Conservation (phyloP, 1,284 basidiomycete genomes). For the Ganoderma sinense region DNA sequence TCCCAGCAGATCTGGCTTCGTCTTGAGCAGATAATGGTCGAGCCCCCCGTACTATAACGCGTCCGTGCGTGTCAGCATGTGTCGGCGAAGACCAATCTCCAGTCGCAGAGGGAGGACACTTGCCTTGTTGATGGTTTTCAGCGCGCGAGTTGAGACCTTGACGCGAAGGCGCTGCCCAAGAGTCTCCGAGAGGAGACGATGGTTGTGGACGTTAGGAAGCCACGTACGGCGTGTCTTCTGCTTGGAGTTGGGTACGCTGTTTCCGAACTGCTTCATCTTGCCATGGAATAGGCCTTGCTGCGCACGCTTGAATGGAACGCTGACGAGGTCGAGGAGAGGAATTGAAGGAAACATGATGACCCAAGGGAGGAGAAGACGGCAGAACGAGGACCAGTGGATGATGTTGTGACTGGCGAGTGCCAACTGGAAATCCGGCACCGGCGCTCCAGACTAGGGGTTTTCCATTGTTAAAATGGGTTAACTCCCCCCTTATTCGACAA, state of each 20-base stretch:
- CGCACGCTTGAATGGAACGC: constrained; percentile 78
- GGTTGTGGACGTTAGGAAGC: constrained; percentile 87
- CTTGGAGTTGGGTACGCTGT: constrained; percentile 92
- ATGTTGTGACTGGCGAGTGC: neutral
- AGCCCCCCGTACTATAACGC: constrained; percentile 71
- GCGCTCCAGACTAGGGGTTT: neutral
- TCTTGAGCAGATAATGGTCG: constrained; percentile 79
- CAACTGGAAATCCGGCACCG: neutral
- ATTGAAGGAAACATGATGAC: constrained; percentile 46
- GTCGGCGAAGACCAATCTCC: neutral
- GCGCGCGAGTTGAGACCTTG: constrained; percentile 76
- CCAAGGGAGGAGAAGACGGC: constrained; percentile 9
- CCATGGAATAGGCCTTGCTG: constrained; percentile 84
- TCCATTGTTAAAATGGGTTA: no score
- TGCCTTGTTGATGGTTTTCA: constrained; percentile 85
- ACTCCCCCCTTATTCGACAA: no score
- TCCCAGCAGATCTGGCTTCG: constrained; percentile 70
- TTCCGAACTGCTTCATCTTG: constrained; percentile 81
- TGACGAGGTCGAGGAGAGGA: constrained; percentile 46
- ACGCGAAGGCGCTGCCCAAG: constrained; percentile 65
- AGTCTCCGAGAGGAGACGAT: constrained; percentile 73
- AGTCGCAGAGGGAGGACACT: constrained; percentile 19
- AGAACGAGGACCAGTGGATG: neutral
- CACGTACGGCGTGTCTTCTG: constrained; percentile 91
- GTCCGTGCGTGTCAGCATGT: neutral